Percentiles rank a stretch among this genome's conserved stretches.
phyloP scores from a whole-genome alignment of 768 basidiomycete species.

The Chalciporus pseudorubinellus region DNA sequence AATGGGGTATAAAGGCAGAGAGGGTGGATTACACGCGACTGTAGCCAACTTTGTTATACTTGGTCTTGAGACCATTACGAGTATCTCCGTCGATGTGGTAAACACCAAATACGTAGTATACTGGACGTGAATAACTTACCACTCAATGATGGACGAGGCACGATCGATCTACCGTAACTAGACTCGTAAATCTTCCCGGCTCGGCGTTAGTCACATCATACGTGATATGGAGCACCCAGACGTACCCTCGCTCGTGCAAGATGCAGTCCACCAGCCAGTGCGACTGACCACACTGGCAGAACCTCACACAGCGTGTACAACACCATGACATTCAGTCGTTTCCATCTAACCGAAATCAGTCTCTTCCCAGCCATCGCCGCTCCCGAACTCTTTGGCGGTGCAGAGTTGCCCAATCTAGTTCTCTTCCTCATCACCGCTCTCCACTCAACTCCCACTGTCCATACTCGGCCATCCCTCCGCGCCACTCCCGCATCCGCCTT shows the following conservation, averaged over 20 bases:
- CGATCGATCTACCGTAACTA: not conserved
- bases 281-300: too few relatives aligned
- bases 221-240: not conserved
- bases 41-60: slow-evolving; percentile 8
- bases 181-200: not conserved
- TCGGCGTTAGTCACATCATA: not conserved
- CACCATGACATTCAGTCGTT: not conserved
- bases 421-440: not conserved
- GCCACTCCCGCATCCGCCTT: not conserved
- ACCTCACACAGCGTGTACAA: too few relatives aligned
- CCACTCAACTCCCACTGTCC: not conserved
- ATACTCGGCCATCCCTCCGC: not conserved
- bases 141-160: slow-evolving; percentile 1
- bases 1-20: not conserved
- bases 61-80: not conserved
- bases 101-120: slow-evolving; percentile 1
- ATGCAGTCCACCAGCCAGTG: not conserved
- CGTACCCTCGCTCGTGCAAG: not conserved
- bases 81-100: slow-evolving; percentile 13
- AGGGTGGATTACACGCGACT: slow-evolving; percentile 2
- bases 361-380: not conserved
- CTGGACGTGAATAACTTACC: not conserved
- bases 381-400: not conserved
- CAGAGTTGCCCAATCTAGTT: not conserved
- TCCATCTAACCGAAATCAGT: not conserved